Evolutionary conservation across 148 eudicot species (phyloP).

Genomic region (Limonium bicolor): DNA sequence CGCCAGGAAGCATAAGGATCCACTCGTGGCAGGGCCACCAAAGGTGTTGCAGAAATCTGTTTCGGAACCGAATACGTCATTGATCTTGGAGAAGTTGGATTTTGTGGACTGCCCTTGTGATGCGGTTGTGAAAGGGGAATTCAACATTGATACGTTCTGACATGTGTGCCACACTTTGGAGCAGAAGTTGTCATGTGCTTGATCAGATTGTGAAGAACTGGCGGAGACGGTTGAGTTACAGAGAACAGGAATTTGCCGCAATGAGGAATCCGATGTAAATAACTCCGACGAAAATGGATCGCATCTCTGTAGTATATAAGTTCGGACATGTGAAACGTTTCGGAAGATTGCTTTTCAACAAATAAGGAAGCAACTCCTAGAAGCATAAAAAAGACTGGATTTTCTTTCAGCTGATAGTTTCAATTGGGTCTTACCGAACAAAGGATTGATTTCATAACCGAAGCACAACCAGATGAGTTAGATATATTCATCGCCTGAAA

Average conservation of each 20-base stretch:
- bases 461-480: constrained; percentile 52
- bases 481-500: constrained; percentile 51
- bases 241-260: constrained; percentile 40
- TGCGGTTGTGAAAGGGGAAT: constrained; percentile 60
- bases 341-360: neutral
- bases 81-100: constrained; percentile 36
- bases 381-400: no score
- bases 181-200: constrained; percentile 39
- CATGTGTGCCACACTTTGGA: constrained; percentile 66
- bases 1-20: constrained; percentile 45
- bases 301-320: constrained; percentile 33
- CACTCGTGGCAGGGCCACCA: constrained; percentile 45
- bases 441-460: constrained; percentile 46
- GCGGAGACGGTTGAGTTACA: constrained; percentile 46
- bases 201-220: constrained; percentile 28
- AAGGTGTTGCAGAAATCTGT: constrained; percentile 47
- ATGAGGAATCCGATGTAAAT: constrained; percentile 18
- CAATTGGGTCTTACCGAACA: constrained; percentile 47
- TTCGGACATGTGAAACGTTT: neutral
- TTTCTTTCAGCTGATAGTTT: neutral
- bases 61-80: constrained; percentile 47
- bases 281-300: constrained; percentile 65
- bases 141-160: constrained; percentile 38
- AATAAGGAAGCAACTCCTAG: neutral
- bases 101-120: constrained; percentile 17